Conservation (phyloP, 768 basidiomycete genomes). For the Roridomyces roridus region DNA sequence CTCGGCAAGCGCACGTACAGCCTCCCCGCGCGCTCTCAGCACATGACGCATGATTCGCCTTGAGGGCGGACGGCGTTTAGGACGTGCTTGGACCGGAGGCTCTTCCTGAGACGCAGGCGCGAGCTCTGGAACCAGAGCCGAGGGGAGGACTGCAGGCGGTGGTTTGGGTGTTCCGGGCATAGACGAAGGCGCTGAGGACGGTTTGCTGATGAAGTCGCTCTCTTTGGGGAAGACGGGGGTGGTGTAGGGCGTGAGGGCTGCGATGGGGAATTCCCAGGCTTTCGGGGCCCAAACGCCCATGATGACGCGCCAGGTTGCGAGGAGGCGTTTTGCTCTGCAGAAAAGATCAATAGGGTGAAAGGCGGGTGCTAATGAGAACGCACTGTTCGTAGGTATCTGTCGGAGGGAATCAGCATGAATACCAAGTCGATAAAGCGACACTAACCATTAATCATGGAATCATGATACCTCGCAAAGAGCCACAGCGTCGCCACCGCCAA, state of each 20-base stretch:
- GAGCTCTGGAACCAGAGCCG: slow-evolving; percentile 32
- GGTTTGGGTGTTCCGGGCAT: slow-evolving; percentile 24
- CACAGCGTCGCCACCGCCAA: slow-evolving; percentile 74
- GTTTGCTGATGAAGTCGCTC: slow-evolving; percentile 73
- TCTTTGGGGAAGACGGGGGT: slow-evolving; percentile 68
- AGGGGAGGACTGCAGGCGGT: slow-evolving; percentile 19
- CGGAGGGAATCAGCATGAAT: not conserved
- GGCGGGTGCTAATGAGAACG: slow-evolving; percentile 31
- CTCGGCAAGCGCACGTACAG: slow-evolving; percentile 73
- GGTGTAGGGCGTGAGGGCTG: slow-evolving; percentile 77
- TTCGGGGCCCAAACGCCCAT: slow-evolving; percentile 93
- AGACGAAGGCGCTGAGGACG: slow-evolving; percentile 28
- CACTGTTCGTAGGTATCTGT: slow-evolving; percentile 82
- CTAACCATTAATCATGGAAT: slow-evolving; percentile 77
- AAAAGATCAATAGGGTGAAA: slow-evolving; percentile 12
- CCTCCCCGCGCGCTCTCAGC: slow-evolving; percentile 83
- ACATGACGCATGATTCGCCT: slow-evolving; percentile 90
- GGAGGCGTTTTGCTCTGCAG: slow-evolving; percentile 83
- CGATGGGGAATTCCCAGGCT: slow-evolving; percentile 78
- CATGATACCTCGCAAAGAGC: slow-evolving; percentile 86
- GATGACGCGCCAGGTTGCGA: slow-evolving; percentile 96
- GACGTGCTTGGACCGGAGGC: slow-evolving; percentile 45
- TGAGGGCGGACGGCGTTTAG: slow-evolving; percentile 66
- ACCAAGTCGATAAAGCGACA: slow-evolving; percentile 3
- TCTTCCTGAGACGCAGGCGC: slow-evolving; percentile 35